A percentile compares a stretch with the other conserved stretches of the same genome.
Conservation (phyloP, 1,284 basidiomycete genomes). For the Earliella scabrosa region DNA sequence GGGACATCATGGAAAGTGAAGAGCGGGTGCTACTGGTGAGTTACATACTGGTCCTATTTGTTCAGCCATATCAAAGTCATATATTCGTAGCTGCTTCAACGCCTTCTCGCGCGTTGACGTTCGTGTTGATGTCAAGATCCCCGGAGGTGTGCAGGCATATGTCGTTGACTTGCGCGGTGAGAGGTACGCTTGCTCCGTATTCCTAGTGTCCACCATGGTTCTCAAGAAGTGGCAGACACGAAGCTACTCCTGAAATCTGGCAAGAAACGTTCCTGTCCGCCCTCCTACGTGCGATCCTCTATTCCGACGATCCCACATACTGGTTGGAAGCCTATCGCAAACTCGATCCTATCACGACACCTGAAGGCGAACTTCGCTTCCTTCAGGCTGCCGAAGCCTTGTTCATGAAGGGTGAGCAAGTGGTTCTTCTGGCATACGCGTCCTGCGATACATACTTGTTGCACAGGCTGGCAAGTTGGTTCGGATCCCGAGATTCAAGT, state of each 20-base stretch:
- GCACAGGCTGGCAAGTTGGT: slow-evolving; percentile 93
- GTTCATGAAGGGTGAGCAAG: slow-evolving; percentile 80
- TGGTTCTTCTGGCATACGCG: not conserved
- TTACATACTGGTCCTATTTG: slow-evolving; percentile 9
- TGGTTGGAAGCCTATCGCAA: slow-evolving; percentile 93
- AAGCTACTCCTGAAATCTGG: slow-evolving; percentile 93
- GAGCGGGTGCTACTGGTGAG: slow-evolving; percentile 93
- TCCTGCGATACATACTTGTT: slow-evolving; percentile 2
- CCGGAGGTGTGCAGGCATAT: slow-evolving; percentile 95
- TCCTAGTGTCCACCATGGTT: not conserved
- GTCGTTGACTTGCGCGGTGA: slow-evolving; percentile 95
- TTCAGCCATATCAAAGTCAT: not conserved
- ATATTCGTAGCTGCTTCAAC: slow-evolving; percentile 83
- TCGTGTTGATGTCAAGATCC: slow-evolving; percentile 97
- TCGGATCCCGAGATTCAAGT: slow-evolving; percentile 99
- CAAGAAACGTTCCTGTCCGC: slow-evolving; percentile 97
- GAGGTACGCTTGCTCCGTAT: slow-evolving; percentile 55
- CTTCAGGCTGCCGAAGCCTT: slow-evolving; percentile 90
- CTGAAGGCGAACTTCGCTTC: slow-evolving; percentile 90
- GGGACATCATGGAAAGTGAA: slow-evolving; percentile 89
- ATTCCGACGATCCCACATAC: slow-evolving; percentile 95
- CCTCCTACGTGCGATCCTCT: slow-evolving; percentile 88
- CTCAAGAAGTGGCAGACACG: slow-evolving; percentile 61
- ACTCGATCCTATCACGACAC: slow-evolving; percentile 91
- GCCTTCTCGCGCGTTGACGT: slow-evolving; percentile 98